Base-by-base conservation (phyloP, 108 stramenopile species). In the Fistulifera solaris region DNA sequence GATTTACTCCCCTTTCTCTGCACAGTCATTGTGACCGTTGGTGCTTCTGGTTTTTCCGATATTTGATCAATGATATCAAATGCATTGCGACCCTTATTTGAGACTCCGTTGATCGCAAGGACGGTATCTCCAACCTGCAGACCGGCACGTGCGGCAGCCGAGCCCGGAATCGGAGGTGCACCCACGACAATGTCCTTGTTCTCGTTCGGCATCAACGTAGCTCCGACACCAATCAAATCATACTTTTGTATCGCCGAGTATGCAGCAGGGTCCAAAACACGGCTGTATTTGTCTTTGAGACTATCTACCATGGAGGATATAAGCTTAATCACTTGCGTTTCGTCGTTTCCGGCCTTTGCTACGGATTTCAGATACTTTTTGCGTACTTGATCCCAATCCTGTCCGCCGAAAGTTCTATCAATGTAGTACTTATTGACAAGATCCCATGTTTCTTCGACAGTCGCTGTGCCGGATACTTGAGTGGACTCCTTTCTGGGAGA, bases 41-140 rank as follows among this genome's bases (percentile, higher is more conserved):
- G 45, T 5, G 83, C 75, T 62, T 83, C 76, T 25, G 87, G 81
- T 46, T 82, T 65, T 50, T 93, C 80, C 3, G 73, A 62, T 14
- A 90, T 83, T 61, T 88, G 86, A 53, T 94, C 88, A 54, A 89
- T 82, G 28, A 89, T 81, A 49, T 94, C 88, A 62, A 94, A 87
- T 1, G 84, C 87, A 14, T 74, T 89, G 15, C 76, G 67, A 1
- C 89, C 87, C 15, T 67, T 48, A 13, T 85, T 90, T 0, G 71
- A 65, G 27, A 75, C 57, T 1, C 86, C 85, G 60, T 94, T 90
- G 27, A 94, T 82, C 18, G 83, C 82, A 6, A 66, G 67, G 22
- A 94, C 67, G 27, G 56, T 66, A 58, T 94, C 93, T 0, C 93
- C 89, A 5, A 63, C 56, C 47, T 81, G 54, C 23, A 94, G 48